Evolutionary conservation across 345 rosid genomes (phyloP).

Genomic region (Lepidium africanum): DNA sequence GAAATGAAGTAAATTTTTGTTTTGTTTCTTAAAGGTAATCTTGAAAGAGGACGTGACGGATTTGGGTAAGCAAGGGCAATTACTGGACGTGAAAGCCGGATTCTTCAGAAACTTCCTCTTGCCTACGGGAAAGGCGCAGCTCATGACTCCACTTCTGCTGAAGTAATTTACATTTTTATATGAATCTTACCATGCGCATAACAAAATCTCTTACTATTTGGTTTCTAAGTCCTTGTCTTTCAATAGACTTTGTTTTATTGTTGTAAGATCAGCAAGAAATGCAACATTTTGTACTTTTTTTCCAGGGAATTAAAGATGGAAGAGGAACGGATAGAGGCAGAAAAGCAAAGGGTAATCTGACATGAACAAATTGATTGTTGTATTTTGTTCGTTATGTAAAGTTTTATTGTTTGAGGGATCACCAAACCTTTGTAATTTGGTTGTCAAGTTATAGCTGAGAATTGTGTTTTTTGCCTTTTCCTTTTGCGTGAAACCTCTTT

Average conservation of each 20-base stretch:
- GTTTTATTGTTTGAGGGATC: not conserved
- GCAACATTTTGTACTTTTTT: not conserved
- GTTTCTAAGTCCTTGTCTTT: not conserved
- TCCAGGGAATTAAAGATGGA: slow-evolving; percentile 75
- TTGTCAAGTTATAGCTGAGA: not conserved
- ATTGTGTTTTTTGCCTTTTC: not conserved
- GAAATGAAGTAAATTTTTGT: not conserved
- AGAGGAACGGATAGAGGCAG: slow-evolving; percentile 89
- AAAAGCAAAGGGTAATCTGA: slow-evolving; percentile 70
- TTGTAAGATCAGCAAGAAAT: not conserved
- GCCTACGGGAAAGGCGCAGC: slow-evolving; percentile 80
- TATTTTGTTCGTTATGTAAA: not conserved
- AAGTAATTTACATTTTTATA: slow-evolving; percentile 38
- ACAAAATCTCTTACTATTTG: not conserved
- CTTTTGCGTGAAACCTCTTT: not conserved
- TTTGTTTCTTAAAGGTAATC: slow-evolving; percentile 44
- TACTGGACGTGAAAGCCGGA: slow-evolving; percentile 83
- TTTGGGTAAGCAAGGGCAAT: slow-evolving; percentile 75
- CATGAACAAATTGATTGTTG: not conserved
- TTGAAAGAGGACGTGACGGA: slow-evolving; percentile 74
- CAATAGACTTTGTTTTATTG: not conserved
- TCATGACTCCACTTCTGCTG: slow-evolving; percentile 67
- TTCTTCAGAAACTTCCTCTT: slow-evolving; percentile 75
- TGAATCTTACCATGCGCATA: not conserved
- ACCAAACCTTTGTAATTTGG: not conserved